Evolutionary conservation across 441 rosid species (phyloP).

Genomic region (Populus trichocarpa): DNA sequence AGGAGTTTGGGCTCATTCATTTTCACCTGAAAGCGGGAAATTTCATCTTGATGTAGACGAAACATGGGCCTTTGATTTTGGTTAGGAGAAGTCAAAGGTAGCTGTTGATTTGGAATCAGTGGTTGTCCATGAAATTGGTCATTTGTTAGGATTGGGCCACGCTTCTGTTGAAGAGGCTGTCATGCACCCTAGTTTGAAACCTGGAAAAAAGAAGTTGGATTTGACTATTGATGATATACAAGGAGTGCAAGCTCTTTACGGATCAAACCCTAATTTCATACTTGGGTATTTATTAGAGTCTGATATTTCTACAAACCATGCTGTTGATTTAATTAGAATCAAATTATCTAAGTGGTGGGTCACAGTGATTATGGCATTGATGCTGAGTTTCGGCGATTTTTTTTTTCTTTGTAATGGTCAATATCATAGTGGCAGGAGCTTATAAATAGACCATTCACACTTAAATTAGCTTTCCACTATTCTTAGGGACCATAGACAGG

Average conservation of each 20-base stretch:
- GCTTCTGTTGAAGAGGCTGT: conserved; percentile 58
- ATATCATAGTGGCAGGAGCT: background rate
- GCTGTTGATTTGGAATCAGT: conserved; percentile 87
- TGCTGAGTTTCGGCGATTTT: background rate
- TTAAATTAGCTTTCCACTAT: background rate
- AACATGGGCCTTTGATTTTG: conserved; percentile 76
- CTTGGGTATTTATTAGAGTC: conserved; percentile 50
- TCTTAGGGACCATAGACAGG: background rate
- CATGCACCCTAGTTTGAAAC: conserved; percentile 78
- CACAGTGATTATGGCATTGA: conserved; percentile 9
- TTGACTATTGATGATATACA: conserved; percentile 56
- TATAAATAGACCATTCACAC: background rate
- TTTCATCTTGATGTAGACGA: conserved; percentile 77
- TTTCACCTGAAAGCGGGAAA: conserved; percentile 76
- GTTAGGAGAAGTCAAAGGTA: conserved; percentile 45
- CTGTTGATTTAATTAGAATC: conserved; percentile 16
- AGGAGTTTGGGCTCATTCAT: conserved; percentile 76
- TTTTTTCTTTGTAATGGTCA: background rate
- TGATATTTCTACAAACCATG: conserved; percentile 56
- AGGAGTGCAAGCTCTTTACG: conserved; percentile 75
- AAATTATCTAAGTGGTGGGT: conserved; percentile 16
- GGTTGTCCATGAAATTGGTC: conserved; percentile 83
- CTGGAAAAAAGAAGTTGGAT: conserved; percentile 58
- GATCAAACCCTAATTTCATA: conserved; percentile 69
- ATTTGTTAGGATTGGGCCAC: conserved; percentile 68